Conservation (phyloP, 257 asterid genomes). For the Gentiana dahurica region DNA sequence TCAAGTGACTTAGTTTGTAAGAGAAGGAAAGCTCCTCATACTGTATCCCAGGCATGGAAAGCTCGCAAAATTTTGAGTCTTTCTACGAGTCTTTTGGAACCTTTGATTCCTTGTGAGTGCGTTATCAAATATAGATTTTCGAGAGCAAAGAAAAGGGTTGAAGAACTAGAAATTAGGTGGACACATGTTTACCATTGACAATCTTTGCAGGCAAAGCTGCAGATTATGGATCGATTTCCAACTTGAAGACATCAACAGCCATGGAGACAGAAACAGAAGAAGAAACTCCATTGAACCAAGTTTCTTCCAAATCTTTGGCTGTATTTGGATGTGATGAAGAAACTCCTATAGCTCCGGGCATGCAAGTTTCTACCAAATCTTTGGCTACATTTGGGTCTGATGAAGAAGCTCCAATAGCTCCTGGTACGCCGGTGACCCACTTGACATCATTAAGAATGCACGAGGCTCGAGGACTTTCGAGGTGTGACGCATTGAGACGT, state of each 20-base stretch:
- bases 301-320: constrained; percentile 8
- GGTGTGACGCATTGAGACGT: constrained; percentile 22
- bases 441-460: constrained; percentile 27
- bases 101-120: constrained; percentile 50
- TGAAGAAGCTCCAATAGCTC: constrained; percentile 46
- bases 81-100: constrained; percentile 49
- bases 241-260: constrained; percentile 9
- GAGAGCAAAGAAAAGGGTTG: background rate
- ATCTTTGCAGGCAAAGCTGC: constrained; percentile 33
- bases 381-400: constrained; percentile 10
- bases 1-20: constrained; percentile 39
- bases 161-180: background rate
- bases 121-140: background rate
- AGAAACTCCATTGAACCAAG: constrained; percentile 9
- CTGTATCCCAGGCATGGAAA: constrained; percentile 43
- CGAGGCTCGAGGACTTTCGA: constrained; percentile 26
- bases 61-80: constrained; percentile 26
- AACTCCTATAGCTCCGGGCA: constrained; percentile 11
- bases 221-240: constrained; percentile 18
- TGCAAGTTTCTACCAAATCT: constrained; percentile 7
- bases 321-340: constrained; percentile 20
- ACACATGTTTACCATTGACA: background rate
- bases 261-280: constrained; percentile 11
- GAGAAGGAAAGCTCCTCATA: constrained; percentile 33
- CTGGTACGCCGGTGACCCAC: constrained; percentile 47